A percentile compares a stretch with the other conserved stretches of the same genome.
Evolutionary conservation across 2,329 filamentous ascomycete genomes (phyloP).

Genomic region (Ophiobolus disseminans): DNA sequence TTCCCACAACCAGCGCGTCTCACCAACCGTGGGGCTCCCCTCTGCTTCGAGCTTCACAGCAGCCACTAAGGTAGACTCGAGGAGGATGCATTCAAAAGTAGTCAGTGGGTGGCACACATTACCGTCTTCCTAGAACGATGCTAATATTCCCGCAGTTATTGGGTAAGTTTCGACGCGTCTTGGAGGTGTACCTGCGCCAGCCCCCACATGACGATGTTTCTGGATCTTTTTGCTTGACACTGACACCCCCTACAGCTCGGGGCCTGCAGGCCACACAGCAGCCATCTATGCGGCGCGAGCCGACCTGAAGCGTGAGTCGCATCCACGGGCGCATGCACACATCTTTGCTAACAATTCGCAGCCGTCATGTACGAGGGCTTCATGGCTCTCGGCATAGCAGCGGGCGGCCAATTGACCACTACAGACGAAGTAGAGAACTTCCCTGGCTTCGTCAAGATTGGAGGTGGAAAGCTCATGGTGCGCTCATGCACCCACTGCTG

Average conservation of each 20-base stretch:
- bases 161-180: slow-evolving; percentile 39
- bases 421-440: slow-evolving; percentile 99
- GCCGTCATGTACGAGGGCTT: slow-evolving; percentile 97
- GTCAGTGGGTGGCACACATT: slow-evolving; percentile 70
- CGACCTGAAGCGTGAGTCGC: slow-evolving; percentile 79
- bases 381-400: slow-evolving; percentile 94
- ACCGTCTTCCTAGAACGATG: slow-evolving; percentile 6
- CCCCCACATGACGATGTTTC: slow-evolving; percentile 13
- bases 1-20: slow-evolving; percentile 67
- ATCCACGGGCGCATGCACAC: too few relatives aligned
- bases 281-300: slow-evolving; percentile 95
- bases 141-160: slow-evolving; percentile 46
- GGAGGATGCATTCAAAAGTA: slow-evolving; percentile 90
- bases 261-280: slow-evolving; percentile 95
- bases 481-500: slow-evolving; percentile 22
- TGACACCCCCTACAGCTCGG: slow-evolving; percentile 69
- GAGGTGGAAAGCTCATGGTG: slow-evolving; percentile 86
- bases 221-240: slow-evolving; percentile 31
- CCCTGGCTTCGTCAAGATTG: slow-evolving; percentile 91
- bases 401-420: slow-evolving; percentile 95
- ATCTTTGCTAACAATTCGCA: slow-evolving; percentile 42
- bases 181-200: slow-evolving; percentile 12
- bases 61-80: slow-evolving; percentile 42
- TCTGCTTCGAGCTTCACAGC: slow-evolving; percentile 45
- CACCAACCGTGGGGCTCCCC: slow-evolving; percentile 50